Evolutionary conservation across 371 early-diverging fungal genomes (phyloP), one percentile per base, ranked within the genome.

Genomic region (Mucor circinelloides): DNA sequence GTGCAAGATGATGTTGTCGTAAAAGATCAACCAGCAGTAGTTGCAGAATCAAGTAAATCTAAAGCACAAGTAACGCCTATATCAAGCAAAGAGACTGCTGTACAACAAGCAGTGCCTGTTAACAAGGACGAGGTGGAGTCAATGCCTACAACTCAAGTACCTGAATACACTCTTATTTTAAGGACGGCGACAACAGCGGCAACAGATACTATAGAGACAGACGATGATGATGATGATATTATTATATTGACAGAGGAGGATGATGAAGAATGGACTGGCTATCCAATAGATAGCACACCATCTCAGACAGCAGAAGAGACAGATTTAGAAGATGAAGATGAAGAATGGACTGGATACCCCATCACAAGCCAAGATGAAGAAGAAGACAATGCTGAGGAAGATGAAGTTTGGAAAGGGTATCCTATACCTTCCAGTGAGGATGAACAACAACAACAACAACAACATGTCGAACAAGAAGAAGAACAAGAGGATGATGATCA

Each of bases 391-490:
- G 72, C 68, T 0, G 74, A 77, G n/a, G 58, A 44, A 12, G 38
- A 44, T 7, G 38, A 38, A 23, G 61, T 75, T 7, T 79, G 79
- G 79, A 73, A 46, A 40, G 79, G 79, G 9, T 79, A 79, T 38
- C 79, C 48, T 23, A 50, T 50, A 23, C 50, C 50, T 19, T 46
- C 46, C 0, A 46, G 46, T 46, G 46, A 46, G n/a, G 44, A 44
- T n/a, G 44, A 44, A 1, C 13, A 44, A 5, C 60, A 42, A 60
- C 46, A 44, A 48, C 48, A 31, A 12, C 32, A n/a, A n/a, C 13
- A 5, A n/a, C 46, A 46, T n/a, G n/a, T n/a, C n/a, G n/a, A 44
- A 5, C 60, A 42, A 60, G 30, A 44, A 48, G 31, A 31, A 12
- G 17, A n/a, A n/a, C 13, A 5, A n/a, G n/a, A 46, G 7, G 6